Base-by-base conservation (phyloP, 192 early-diverging fungal species). In the Funneliformis geosporum region DNA sequence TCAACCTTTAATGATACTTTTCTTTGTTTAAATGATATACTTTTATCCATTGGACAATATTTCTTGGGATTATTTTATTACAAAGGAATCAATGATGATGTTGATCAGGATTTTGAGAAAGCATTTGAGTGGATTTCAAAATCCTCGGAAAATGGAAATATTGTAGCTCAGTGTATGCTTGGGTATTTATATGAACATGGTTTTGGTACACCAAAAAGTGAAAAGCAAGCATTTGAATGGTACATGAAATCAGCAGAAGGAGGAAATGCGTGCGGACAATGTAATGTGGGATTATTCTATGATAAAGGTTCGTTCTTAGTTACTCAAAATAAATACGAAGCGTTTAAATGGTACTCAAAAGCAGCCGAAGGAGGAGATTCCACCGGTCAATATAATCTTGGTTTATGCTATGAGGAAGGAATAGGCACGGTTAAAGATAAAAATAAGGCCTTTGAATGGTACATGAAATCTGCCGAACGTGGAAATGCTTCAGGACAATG, bases 391-490 rank as follows among this genome's bases (percentile, higher is more conserved):
- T 75, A 78, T 46, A 66, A 79, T 8, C 69, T 87, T 18, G 86
- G 84, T 4, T 62, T 73, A 25, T 83, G 79, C 43, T 84, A 86
- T 72, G 80, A 84, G 60, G 39, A 80, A 39, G 86, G 86, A 23
- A 46, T 68, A 42, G 84, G 86, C 47, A 80, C 81, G 44, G 64
- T 72, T 4, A 50, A 79, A 12, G 80, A 86, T 33, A 68, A 78
- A 10, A 43, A 68, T 28, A 77, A 70, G 27, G 86, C 86, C 18
- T 82, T 84, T 62, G 73, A 80, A 60, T 88, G 83, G 87, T 86
- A 85, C 64, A 40, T 73, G 27, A 83, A 82, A 40, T 79, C 83
- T 25, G 84, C 78, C 10, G 46, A 75, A 1, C 60, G 81, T 60
- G 87, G 85, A 21, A 75, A 80, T 39, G 46, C 40, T 5, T 76